Base-by-base conservation (phyloP, 768 basidiomycete species). In the Tremella fuciformis region DNA sequence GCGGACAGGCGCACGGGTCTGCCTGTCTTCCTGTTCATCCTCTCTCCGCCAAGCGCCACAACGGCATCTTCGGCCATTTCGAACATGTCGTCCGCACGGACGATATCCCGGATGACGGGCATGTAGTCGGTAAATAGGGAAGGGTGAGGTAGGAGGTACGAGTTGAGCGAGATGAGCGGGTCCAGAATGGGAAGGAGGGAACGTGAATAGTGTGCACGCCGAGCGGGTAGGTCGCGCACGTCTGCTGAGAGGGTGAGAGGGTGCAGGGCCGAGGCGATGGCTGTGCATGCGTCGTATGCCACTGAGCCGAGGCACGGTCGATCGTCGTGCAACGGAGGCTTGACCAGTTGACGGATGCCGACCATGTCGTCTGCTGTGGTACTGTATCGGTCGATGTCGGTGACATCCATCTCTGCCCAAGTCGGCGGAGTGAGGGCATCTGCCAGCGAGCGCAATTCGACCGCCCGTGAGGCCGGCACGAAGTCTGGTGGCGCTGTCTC, bases 101-200 rank as follows among this genome's bases (percentile, higher is more conserved):
- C 84, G 73, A 93, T 87, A 59, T 78, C 69, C 58, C 85, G 80
- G 50, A 90, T 78, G 76, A 81, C 83, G 29, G 90, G 86, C 64
- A 83, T 77, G 76, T 89, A 88, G 49, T 93, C 88, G 69, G 86
- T 73, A 66, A 83, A 81, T 58, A 87, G 76, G 39, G 78, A 77
- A 18, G 70, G 68, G 49, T 81, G 79, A 13, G 82, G 80, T 69
- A 83, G 77, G 42, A 80, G 59, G 54, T 81, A 77, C 25, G 77
- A 72, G 18, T 78, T 73, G 53, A 77, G 70, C 16, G 80, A 80
- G 62, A 85, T 78, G 42, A 84, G 67, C 58, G 80, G 79, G 57
- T 80, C 78, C 65, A 88, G 75, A 67, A 82, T 81, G 15, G 65
- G 54, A 4, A 75, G 44, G 3, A 65, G 63, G 11, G 67, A 62